Percentiles rank a stretch among this genome's conserved stretches.
These are phyloP conservation scores for Ceratobasidium sp. DNA, from an alignment of 1,284 basidiomycete species.

Conservation along the genomic window DNA sequence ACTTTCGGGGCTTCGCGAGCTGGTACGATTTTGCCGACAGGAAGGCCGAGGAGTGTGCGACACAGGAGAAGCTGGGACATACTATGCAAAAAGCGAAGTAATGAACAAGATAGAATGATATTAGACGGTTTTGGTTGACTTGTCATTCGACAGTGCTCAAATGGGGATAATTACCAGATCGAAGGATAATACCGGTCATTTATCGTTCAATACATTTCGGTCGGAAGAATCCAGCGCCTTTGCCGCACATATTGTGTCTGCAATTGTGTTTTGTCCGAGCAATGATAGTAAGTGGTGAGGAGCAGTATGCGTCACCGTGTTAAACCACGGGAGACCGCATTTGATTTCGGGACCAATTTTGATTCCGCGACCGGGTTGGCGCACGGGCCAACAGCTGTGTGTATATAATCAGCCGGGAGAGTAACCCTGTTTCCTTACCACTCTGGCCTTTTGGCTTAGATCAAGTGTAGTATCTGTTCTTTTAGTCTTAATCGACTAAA, in stretches of 20 bases:
- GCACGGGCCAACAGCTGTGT: slow-evolving; percentile 17
- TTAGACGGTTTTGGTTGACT: no score
- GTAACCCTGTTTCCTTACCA: slow-evolving; percentile 66
- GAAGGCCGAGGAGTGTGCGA: slow-evolving; percentile 36
- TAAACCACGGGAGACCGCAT: not conserved
- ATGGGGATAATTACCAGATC: not conserved
- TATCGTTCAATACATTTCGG: not conserved
- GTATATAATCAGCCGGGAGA: slow-evolving; percentile 33
- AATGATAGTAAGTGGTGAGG: no score
- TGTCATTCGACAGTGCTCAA: no score
- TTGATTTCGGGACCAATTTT: not conserved
- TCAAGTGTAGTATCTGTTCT: slow-evolving; percentile 87
- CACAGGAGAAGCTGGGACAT: not conserved
- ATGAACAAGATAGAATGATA: no score
- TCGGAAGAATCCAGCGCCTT: no score
- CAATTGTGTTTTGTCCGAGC: no score
- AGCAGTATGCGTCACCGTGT: not conserved
- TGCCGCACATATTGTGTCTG: no score
- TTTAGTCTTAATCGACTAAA: slow-evolving; percentile 10
- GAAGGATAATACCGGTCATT: not conserved
- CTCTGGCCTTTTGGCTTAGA: slow-evolving; percentile 97
- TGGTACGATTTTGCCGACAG: slow-evolving; percentile 23
- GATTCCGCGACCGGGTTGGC: not conserved
- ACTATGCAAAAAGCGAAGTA: no score
- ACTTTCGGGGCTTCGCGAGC: not conserved